These are phyloP conservation scores for Cadophora sp. DNA, from an alignment of 2,329 filamentous ascomycete genomes.

Conservation along the genomic window DNA sequence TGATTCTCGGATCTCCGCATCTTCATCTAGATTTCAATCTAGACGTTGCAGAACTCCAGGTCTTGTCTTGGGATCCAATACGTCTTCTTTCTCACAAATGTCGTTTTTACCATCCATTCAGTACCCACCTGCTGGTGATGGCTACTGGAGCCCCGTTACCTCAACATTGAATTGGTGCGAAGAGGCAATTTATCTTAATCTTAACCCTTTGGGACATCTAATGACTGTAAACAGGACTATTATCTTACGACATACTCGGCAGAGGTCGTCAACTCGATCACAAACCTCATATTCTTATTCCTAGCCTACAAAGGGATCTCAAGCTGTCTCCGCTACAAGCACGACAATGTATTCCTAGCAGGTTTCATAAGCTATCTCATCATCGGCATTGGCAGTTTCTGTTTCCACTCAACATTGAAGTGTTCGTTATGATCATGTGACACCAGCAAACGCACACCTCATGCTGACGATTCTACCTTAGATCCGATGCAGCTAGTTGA, in stretches of 20 bases:
- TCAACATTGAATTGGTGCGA: constrained; percentile 64
- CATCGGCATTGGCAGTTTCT: constrained; percentile 44
- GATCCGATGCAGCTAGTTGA: constrained; percentile 74
- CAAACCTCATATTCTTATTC: constrained; percentile 80
- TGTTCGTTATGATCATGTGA: constrained; percentile 32
- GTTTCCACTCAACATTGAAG: constrained; percentile 46
- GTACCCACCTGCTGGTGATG: constrained; percentile 25
- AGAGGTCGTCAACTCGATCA: constrained; percentile 78
- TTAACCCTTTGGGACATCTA: neutral
- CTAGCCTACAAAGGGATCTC: constrained; percentile 76
- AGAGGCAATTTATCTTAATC: constrained; percentile 58
- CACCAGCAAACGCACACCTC: neutral
- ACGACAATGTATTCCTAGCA: constrained; percentile 76
- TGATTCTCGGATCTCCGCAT: no score
- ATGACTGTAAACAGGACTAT: constrained; percentile 62
- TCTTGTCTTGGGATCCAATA: no score
- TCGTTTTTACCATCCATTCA: constrained; percentile 17
- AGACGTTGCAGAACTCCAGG: no score
- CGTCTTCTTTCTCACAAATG: neutral
- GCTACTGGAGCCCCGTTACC: constrained; percentile 38
- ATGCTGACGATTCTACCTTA: constrained; percentile 44
- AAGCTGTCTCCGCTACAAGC: constrained; percentile 72
- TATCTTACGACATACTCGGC: constrained; percentile 75
- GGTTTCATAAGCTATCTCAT: constrained; percentile 52
- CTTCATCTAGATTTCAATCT: no score